Conservation (phyloP, 176 grass and related monocot species). For the Zoysia pacifica region DNA sequence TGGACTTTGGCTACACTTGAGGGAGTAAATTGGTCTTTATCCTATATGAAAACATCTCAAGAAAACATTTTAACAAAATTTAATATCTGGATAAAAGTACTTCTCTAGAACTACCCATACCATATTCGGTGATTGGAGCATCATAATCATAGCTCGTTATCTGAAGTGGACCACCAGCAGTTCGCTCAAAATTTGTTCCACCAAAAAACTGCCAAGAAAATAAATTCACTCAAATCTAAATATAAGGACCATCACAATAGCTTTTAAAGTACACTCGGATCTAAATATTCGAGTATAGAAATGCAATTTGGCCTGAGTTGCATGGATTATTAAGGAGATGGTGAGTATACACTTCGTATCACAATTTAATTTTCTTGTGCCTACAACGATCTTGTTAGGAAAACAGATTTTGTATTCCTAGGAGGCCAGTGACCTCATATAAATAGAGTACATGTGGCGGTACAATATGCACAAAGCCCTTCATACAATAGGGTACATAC, state of each 20-base stretch:
- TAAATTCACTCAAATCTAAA: conserved; percentile 30
- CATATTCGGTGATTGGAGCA: conserved; percentile 94
- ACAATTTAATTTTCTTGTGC: neutral
- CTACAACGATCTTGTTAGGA: neutral
- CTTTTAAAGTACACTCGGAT: conserved; percentile 17
- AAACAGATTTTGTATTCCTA: too few relatives aligned
- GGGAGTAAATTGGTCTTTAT: too few relatives aligned
- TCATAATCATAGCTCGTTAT: conserved; percentile 98
- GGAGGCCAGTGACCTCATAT: too few relatives aligned
- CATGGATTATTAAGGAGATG: neutral
- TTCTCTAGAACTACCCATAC: conserved; percentile 46
- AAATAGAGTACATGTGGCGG: too few relatives aligned
- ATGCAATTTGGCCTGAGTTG: neutral
- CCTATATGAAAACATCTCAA: neutral
- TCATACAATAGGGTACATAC: too few relatives aligned
- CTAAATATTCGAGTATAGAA: conserved; percentile 13
- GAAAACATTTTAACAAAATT: conserved; percentile 24
- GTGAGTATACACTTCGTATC: neutral
- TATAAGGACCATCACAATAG: conserved; percentile 16
- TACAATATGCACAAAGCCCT: too few relatives aligned
- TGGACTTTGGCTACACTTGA: too few relatives aligned
- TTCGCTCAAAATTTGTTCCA: conserved; percentile 95
- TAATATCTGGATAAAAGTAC: conserved; percentile 19
- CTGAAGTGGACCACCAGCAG: conserved; percentile 89
- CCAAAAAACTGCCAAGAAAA: conserved; percentile 77